Evolutionary conservation across 108 stramenopile species (phyloP).

Genomic region (Nannochloropsis salina): DNA sequence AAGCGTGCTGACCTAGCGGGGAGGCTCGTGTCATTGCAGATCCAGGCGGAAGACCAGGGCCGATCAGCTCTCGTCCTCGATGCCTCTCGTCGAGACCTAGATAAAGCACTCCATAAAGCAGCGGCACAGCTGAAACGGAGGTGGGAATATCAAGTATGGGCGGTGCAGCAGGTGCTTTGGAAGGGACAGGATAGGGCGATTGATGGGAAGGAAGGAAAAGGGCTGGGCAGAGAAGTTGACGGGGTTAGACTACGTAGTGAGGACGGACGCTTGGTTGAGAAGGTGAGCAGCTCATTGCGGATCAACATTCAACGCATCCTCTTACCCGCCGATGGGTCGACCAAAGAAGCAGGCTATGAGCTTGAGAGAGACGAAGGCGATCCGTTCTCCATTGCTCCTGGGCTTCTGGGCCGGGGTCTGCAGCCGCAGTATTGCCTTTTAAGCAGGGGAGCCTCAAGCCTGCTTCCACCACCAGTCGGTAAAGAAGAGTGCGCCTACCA

Average conservation of each 20-base stretch:
- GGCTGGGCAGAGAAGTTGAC: not conserved
- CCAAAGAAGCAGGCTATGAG: no score
- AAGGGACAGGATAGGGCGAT: not conserved
- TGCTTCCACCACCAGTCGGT: not conserved
- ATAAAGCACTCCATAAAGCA: not conserved
- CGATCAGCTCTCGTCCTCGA: not conserved
- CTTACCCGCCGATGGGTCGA: not conserved
- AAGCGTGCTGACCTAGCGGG: not conserved
- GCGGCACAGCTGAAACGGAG: not conserved
- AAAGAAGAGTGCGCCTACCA: not conserved
- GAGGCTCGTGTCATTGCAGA: not conserved
- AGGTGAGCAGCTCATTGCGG: not conserved
- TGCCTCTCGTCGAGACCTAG: not conserved
- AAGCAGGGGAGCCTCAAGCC: not conserved
- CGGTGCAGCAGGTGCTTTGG: conserved; percentile 13
- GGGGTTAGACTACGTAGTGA: no score
- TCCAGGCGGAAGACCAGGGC: not conserved
- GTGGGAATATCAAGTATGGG: not conserved
- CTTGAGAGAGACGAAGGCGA: not conserved
- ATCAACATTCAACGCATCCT: not conserved
- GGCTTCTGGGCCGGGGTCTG: not conserved
- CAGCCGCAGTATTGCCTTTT: not conserved
- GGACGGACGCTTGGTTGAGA: not conserved
- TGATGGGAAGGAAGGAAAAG: not conserved
- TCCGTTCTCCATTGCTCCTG: not conserved